These are phyloP conservation scores for Dichotomopilus funicola DNA, from an alignment of 2,329 filamentous ascomycete species.

Conservation along the genomic window DNA sequence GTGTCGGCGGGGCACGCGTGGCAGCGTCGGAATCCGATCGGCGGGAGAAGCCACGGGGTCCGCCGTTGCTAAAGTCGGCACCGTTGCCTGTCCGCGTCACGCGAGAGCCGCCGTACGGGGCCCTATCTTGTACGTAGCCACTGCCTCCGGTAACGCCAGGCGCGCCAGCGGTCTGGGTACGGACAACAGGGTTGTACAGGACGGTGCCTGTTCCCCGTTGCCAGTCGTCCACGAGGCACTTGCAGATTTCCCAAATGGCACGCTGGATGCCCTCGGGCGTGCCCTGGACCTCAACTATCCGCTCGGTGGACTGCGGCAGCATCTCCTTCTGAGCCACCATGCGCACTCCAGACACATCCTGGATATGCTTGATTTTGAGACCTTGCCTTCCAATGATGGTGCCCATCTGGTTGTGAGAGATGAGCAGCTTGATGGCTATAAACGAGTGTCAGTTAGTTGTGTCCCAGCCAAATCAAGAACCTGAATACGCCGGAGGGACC, in stretches of 20 bases:
- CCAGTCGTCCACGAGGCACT: slow-evolving; percentile 96
- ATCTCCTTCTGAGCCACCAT: slow-evolving; percentile 99
- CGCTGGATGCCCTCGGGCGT: slow-evolving; percentile 92
- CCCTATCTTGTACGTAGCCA: slow-evolving; percentile 40
- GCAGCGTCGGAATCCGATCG: slow-evolving; percentile 79
- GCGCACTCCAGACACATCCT: slow-evolving; percentile 90
- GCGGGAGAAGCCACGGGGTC: slow-evolving; percentile 62
- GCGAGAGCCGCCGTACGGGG: slow-evolving; percentile 58
- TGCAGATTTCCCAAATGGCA: slow-evolving; percentile 97
- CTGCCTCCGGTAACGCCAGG: slow-evolving; percentile 37
- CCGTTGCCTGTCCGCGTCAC: slow-evolving; percentile 95
- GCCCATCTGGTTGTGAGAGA: slow-evolving; percentile 99
- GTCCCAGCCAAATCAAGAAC: neutral
- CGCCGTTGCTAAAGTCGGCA: slow-evolving; percentile 88
- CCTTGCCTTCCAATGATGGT: slow-evolving; percentile 97
- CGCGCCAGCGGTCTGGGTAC: slow-evolving; percentile 64
- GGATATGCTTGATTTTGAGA: slow-evolving; percentile 98
- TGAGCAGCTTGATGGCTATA: slow-evolving; percentile 89
- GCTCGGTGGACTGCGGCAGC: slow-evolving; percentile 96
- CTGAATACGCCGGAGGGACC: slow-evolving; percentile 31
- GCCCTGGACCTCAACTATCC: slow-evolving; percentile 94
- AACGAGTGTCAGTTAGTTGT: slow-evolving; percentile 22
- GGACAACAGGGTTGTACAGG: slow-evolving; percentile 92
- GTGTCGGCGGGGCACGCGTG: slow-evolving; percentile 73
- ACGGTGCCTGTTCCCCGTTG: slow-evolving; percentile 95